phyloP scores from a whole-genome alignment of 441 rosid genomes.

The Syzygium syzygioides region DNA sequence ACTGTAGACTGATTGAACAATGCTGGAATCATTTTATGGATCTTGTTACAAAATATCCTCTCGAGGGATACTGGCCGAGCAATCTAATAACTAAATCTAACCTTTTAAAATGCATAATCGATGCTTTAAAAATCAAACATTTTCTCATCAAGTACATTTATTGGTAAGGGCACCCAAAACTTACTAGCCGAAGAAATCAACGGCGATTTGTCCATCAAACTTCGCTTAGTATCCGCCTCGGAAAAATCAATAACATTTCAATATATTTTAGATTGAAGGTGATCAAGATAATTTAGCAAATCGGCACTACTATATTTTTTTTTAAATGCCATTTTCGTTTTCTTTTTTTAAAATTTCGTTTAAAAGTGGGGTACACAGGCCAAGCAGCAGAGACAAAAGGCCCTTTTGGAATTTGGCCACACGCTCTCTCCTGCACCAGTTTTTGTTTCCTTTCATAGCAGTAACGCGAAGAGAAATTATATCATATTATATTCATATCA shows the following conservation, averaged over 20 bases:
- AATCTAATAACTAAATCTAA: neutral
- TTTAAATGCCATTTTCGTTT: neutral
- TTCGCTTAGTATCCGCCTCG: neutral
- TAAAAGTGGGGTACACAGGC: neutral
- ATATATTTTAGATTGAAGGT: neutral
- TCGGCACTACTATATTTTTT: neutral
- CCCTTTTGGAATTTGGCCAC: neutral
- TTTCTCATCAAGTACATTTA: accelerated
- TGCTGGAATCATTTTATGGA: neutral
- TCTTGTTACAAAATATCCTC: neutral
- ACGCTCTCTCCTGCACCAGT: neutral
- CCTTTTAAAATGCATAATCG: neutral
- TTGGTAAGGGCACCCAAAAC: neutral
- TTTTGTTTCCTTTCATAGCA: neutral
- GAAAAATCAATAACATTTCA: neutral
- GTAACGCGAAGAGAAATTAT: neutral
- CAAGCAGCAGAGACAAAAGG: neutral
- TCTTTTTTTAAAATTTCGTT: neutral
- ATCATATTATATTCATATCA: neutral
- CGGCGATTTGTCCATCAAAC: neutral
- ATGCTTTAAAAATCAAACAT: neutral
- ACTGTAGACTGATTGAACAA: neutral
- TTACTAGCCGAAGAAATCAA: neutral
- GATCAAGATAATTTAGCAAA: neutral
- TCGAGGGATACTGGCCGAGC: neutral